These are phyloP conservation scores for Podosphaera leucotricha DNA, from an alignment of 2,329 filamentous ascomycete genomes.

Conservation along the genomic window DNA sequence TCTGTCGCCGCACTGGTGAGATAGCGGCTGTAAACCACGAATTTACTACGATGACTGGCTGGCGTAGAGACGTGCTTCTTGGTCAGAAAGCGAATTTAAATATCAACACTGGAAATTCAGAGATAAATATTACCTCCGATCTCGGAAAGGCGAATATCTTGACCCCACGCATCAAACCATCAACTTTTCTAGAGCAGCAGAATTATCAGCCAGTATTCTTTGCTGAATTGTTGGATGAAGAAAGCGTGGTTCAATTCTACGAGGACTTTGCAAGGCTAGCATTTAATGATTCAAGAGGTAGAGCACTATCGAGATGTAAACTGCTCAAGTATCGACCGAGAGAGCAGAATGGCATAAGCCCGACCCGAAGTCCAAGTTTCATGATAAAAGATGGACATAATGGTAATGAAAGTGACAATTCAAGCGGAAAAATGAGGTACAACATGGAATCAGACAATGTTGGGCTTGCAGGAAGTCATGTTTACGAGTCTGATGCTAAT, in stretches of 20 bases:
- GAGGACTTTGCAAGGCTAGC: conserved; percentile 85
- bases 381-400: conserved; percentile 3
- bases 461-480: conserved; percentile 25
- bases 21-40: conserved; percentile 92
- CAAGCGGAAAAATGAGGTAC: not conserved
- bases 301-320: conserved; percentile 61
- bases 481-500: conserved; percentile 43
- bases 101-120: conserved; percentile 35
- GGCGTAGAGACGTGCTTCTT: conserved; percentile 72
- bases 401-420: not conserved
- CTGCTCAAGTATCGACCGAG: conserved; percentile 75
- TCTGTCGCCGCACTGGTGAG: conserved; percentile 79
- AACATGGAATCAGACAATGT: conserved; percentile 6
- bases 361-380: conserved; percentile 6
- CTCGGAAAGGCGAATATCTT: conserved; percentile 11
- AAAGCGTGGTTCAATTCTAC: conserved; percentile 83
- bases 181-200: conserved; percentile 19
- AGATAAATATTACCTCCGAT: conserved; percentile 19
- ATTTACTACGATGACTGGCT: conserved; percentile 86
- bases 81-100: conserved; percentile 77
- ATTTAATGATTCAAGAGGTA: conserved; percentile 73
- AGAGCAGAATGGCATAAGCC: conserved; percentile 20
- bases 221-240: conserved; percentile 79
- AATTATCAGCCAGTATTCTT: conserved; percentile 59
- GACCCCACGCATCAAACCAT: conserved; percentile 27